phyloP scores from a whole-genome alignment of 2,329 filamentous ascomycete species.

The Colletotrichum sp. region DNA sequence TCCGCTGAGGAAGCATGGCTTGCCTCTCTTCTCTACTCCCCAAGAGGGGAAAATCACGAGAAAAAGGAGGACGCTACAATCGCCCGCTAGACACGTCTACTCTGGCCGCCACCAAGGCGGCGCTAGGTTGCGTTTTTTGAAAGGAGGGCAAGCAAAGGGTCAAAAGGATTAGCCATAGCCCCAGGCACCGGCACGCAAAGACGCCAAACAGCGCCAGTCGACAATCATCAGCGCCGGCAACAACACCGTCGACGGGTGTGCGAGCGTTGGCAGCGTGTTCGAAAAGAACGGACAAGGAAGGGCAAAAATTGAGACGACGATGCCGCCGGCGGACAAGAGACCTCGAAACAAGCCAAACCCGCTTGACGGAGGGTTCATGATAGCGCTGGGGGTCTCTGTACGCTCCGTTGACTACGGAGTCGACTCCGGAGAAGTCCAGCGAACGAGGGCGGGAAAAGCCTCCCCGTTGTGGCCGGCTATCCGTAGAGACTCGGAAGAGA shows the following conservation, averaged over 20 bases:
- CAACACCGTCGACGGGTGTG: conserved; percentile 1
- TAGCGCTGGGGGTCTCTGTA: background rate
- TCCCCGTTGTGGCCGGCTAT: background rate
- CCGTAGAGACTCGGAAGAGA: background rate
- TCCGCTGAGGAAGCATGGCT: background rate
- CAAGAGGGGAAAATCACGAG: background rate
- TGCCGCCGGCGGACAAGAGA: background rate
- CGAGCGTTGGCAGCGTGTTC: conserved; percentile 8
- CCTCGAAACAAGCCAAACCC: background rate
- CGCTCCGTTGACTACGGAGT: background rate
- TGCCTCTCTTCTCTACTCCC: background rate
- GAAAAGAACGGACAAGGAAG: background rate
- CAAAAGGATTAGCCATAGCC: background rate
- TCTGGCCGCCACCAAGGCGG: background rate
- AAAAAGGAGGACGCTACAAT: background rate
- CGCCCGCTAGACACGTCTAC: conserved; percentile 8
- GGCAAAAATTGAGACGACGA: background rate
- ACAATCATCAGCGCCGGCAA: background rate
- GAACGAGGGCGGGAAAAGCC: background rate
- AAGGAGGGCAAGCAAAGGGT: background rate
- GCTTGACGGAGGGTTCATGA: background rate
- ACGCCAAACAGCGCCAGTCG: background rate
- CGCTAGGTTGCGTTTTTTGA: background rate
- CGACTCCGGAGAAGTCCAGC: background rate
- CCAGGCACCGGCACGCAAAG: background rate